Conservation (phyloP, 2,329 filamentous ascomycete species). For the Byssothecium circinans region DNA sequence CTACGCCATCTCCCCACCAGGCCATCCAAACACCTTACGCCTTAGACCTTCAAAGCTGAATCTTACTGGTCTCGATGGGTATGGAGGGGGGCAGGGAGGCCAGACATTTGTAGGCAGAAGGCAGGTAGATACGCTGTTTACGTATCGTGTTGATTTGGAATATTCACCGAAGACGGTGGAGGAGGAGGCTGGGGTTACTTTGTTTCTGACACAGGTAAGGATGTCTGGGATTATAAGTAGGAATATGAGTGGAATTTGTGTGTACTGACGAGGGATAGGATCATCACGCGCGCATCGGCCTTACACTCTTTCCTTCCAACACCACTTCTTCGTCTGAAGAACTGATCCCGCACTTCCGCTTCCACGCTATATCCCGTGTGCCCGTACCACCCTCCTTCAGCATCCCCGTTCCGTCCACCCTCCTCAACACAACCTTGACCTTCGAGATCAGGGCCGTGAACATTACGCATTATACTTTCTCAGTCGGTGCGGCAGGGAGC, state of each 20-base stretch:
- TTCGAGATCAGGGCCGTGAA: constrained; percentile 50
- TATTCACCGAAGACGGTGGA: constrained; percentile 45
- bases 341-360: constrained; percentile 46
- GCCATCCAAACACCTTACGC: constrained; percentile 49
- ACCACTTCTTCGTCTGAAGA: constrained; percentile 7
- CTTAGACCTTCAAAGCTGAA: constrained; percentile 56
- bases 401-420: constrained; percentile 45
- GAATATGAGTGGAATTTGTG: too few relatives aligned
- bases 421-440: constrained; percentile 41
- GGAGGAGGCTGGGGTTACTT: constrained; percentile 57
- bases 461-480: constrained; percentile 48
- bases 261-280: constrained; percentile 40
- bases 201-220: constrained; percentile 51
- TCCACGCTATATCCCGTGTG: constrained; percentile 48
- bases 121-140: constrained; percentile 59
- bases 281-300: constrained; percentile 55
- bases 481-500: constrained; percentile 22
- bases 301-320: constrained; percentile 24
- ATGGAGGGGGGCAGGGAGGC: constrained; percentile 48
- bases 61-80: constrained; percentile 56
- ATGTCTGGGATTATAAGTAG: too few relatives aligned
- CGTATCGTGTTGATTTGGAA: constrained; percentile 51
- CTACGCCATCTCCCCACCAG: constrained; percentile 54
- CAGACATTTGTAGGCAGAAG: constrained; percentile 57
- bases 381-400: constrained; percentile 44